These are phyloP conservation scores for Aspergillus fumigatiaffinis DNA, from an alignment of 2,329 filamentous ascomycete genomes.

Conservation along the genomic window DNA sequence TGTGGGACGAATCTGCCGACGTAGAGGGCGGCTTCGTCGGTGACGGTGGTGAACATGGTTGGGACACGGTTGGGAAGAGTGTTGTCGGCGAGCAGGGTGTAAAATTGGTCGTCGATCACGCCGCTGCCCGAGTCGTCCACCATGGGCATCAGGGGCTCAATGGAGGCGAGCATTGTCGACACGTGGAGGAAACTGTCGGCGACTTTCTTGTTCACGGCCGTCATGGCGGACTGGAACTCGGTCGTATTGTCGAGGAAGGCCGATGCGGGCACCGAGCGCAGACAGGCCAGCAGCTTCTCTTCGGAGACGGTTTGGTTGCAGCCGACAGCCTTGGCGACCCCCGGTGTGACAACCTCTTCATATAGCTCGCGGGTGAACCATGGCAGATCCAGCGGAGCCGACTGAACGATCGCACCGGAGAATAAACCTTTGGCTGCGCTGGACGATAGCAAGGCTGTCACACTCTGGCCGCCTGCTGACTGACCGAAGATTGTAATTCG, in stretches of 20 bases:
- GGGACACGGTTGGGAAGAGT: constrained; percentile 23
- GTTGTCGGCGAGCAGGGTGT: constrained; percentile 16
- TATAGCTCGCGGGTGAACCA: constrained; percentile 25
- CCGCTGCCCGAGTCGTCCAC: constrained; percentile 22
- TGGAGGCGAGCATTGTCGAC: constrained; percentile 13
- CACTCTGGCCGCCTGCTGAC: constrained; percentile 49
- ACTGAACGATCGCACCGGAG: constrained; percentile 25
- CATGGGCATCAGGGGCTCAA: constrained; percentile 24
- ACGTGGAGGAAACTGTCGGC: constrained; percentile 15
- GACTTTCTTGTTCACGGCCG: constrained; percentile 6
- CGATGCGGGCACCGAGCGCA: constrained; percentile 19
- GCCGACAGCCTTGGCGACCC: constrained; percentile 19
- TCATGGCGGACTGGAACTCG: constrained; percentile 8
- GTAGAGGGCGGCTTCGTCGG: constrained; percentile 22
- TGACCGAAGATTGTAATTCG: constrained; percentile 35
- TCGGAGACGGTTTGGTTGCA: constrained; percentile 14
- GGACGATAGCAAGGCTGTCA: constrained; percentile 32
- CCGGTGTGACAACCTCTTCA: constrained; percentile 15
- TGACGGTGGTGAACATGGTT: constrained; percentile 25
- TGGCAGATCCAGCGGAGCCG: constrained; percentile 22
- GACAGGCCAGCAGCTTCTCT: constrained; percentile 16
- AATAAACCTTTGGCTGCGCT: constrained; percentile 23
- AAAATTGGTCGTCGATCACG: constrained; percentile 26
- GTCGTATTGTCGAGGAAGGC: constrained; percentile 21
- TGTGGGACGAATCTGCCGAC: constrained; percentile 7